Percentiles rank a stretch among this genome's conserved stretches.
These are phyloP conservation scores for Serendipita sp. DNA, from an alignment of 768 basidiomycete genomes.

Conservation along the genomic window DNA sequence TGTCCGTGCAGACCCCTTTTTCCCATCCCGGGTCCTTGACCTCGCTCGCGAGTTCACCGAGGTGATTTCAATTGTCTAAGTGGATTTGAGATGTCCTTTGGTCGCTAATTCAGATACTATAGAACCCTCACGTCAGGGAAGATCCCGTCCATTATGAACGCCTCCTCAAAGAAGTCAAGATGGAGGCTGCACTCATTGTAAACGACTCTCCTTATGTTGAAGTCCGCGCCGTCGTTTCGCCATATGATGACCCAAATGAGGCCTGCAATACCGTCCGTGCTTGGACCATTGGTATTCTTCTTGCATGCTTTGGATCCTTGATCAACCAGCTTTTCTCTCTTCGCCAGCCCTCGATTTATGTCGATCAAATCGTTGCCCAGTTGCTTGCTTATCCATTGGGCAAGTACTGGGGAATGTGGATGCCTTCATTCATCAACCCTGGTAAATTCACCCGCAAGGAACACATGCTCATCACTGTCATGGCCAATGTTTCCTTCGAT, in stretches of 20 bases:
- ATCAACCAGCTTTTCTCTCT: conserved; percentile 21
- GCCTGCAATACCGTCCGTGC: conserved; percentile 12
- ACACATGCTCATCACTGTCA: conserved; percentile 18
- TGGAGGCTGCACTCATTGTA: conserved; percentile 19
- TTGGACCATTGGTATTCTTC: conserved; percentile 10
- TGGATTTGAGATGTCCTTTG: not conserved
- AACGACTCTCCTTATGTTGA: conserved; percentile 14
- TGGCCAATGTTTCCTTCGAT: conserved; percentile 19
- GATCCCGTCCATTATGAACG: conserved; percentile 12
- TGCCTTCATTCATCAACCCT: conserved; percentile 14
- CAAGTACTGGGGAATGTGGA: not conserved
- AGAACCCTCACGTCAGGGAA: conserved; percentile 6
- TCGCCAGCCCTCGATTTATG: conserved; percentile 7
- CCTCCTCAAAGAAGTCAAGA: conserved; percentile 17
- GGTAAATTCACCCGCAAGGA: conserved; percentile 19
- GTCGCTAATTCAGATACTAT: not conserved
- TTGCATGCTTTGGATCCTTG: conserved; percentile 12
- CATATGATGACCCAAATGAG: conserved; percentile 11
- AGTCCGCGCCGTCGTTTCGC: conserved; percentile 13
- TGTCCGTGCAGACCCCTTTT: conserved; percentile 6
- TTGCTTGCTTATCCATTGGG: conserved; percentile 15
- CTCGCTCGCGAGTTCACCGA: conserved; percentile 5
- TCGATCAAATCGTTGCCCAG: conserved; percentile 16
- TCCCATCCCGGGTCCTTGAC: conserved; percentile 4
- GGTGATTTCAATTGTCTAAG: not conserved